A percentile compares a stretch with the other conserved stretches of the same genome.
phyloP scores from a whole-genome alignment of 108 stramenopile genomes.

The Skeletonema grethae region DNA sequence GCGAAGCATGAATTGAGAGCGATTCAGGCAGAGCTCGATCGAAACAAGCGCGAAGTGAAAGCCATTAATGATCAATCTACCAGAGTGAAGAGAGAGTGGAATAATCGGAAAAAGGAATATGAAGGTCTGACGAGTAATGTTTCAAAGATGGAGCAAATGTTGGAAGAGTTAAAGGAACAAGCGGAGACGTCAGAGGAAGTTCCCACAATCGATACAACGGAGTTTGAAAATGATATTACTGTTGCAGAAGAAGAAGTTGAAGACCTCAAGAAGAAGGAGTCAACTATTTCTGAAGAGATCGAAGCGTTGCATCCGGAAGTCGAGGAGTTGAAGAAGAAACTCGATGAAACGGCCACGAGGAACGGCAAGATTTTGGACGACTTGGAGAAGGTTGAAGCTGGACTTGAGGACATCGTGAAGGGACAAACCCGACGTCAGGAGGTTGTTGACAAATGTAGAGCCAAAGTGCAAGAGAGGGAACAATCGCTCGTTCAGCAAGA shows the following conservation, averaged over 20 bases:
- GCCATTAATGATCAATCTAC: slow-evolving; percentile 30
- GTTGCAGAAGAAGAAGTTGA: slow-evolving; percentile 58
- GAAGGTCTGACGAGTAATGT: slow-evolving; percentile 45
- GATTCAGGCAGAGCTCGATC: slow-evolving; percentile 61
- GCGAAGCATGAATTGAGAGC: slow-evolving; percentile 53
- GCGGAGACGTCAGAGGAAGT: slow-evolving; percentile 61
- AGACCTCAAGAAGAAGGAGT: slow-evolving; percentile 45
- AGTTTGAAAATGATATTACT: slow-evolving; percentile 66
- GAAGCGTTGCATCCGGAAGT: slow-evolving; percentile 54
- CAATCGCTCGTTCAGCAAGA: slow-evolving; percentile 48
- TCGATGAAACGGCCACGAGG: slow-evolving; percentile 68
- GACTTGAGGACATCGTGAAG: slow-evolving; percentile 58
- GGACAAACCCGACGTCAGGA: slow-evolving; percentile 38
- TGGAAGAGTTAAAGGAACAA: slow-evolving; percentile 47
- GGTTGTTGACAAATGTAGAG: slow-evolving; percentile 36
- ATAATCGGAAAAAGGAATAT: slow-evolving; percentile 41
- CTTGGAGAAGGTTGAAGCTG: slow-evolving; percentile 54
- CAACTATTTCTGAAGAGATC: slow-evolving; percentile 42
- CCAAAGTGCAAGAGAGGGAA: slow-evolving; percentile 34
- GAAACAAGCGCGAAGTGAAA: slow-evolving; percentile 57
- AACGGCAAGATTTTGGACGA: slow-evolving; percentile 73
- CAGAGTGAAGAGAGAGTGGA: slow-evolving; percentile 30
- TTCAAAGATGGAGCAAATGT: slow-evolving; percentile 28
- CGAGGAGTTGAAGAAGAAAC: slow-evolving; percentile 38
- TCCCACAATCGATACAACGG: slow-evolving; percentile 73